phyloP scores from a whole-genome alignment of 805 yeast genomes.

The Teunomyces stri region DNA sequence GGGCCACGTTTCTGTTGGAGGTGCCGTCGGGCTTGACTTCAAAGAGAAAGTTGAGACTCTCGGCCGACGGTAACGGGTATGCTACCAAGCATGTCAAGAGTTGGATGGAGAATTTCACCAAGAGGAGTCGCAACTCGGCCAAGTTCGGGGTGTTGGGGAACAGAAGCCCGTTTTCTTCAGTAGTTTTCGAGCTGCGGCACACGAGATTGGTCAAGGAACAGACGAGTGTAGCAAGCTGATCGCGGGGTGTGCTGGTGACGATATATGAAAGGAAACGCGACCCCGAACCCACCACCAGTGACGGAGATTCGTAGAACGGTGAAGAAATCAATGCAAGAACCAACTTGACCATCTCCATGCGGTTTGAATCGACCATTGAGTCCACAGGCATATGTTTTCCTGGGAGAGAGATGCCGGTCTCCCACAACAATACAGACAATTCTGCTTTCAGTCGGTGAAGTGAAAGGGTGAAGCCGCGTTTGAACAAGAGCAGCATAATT shows the following conservation, averaged over 20 bases:
- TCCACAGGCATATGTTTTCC: constrained; percentile 24
- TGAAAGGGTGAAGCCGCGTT: constrained; percentile 49
- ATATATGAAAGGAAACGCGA: constrained; percentile 59
- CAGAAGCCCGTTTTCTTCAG: constrained; percentile 46
- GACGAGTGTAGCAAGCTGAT: constrained; percentile 25
- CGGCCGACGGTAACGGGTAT: constrained; percentile 55
- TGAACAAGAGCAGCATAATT: constrained; percentile 50
- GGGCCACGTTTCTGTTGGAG: constrained; percentile 46
- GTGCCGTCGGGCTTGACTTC: constrained; percentile 25
- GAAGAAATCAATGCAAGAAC: constrained; percentile 60
- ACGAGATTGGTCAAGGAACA: constrained; percentile 51
- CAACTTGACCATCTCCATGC: constrained; percentile 65
- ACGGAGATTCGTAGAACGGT: constrained; percentile 50
- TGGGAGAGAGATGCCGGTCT: constrained; percentile 21
- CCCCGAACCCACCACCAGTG: constrained; percentile 47
- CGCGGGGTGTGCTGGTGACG: constrained; percentile 49
- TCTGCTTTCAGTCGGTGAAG: background rate
- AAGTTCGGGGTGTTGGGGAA: constrained; percentile 23
- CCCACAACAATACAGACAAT: constrained; percentile 7
- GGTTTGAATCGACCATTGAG: constrained; percentile 51
- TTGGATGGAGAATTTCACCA: constrained; percentile 59
- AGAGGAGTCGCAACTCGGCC: constrained; percentile 43
- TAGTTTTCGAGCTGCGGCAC: constrained; percentile 47
- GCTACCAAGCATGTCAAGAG: constrained; percentile 58
- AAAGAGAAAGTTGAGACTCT: constrained; percentile 36